Percentiles rank a stretch among this genome's conserved stretches.
Evolutionary conservation across 2,329 filamentous ascomycete genomes (phyloP).

Genomic region (Stemphylium beticola): DNA sequence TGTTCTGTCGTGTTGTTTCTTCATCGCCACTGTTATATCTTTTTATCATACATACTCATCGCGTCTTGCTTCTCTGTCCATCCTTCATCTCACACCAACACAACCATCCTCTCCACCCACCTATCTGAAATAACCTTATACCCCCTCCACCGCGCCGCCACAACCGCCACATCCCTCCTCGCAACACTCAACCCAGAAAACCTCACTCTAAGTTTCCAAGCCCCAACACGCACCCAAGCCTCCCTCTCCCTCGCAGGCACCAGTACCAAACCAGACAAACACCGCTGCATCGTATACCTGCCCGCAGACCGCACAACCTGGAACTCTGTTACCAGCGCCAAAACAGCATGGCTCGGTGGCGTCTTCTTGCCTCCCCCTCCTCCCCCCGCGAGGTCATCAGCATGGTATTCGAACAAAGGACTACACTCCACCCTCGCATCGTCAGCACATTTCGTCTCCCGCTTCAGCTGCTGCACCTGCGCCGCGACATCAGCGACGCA

Average conservation of each 20-base stretch:
- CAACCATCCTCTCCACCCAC: background rate
- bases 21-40: no score
- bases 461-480: background rate
- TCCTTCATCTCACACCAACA: background rate
- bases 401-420: slow-evolving; percentile 4
- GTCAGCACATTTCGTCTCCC: no score
- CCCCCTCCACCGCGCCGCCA: slow-evolving; percentile 7
- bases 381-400: background rate
- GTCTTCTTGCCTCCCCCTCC: background rate
- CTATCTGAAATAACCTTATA: background rate
- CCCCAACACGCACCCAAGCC: slow-evolving; percentile 10
- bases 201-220: slow-evolving; percentile 2
- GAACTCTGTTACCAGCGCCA: slow-evolving; percentile 4
- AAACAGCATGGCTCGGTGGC: background rate
- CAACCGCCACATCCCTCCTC: background rate
- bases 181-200: background rate
- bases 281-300: slow-evolving; percentile 3
- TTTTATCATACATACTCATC: no score
- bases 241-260: background rate
- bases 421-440: background rate
- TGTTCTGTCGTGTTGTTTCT: no score
- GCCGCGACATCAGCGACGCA: background rate
- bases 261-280: slow-evolving; percentile 6
- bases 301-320: slow-evolving; percentile 8
- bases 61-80: no score